phyloP scores from a whole-genome alignment of 140 eudicot species.

The Erigeron philadelphicus region DNA sequence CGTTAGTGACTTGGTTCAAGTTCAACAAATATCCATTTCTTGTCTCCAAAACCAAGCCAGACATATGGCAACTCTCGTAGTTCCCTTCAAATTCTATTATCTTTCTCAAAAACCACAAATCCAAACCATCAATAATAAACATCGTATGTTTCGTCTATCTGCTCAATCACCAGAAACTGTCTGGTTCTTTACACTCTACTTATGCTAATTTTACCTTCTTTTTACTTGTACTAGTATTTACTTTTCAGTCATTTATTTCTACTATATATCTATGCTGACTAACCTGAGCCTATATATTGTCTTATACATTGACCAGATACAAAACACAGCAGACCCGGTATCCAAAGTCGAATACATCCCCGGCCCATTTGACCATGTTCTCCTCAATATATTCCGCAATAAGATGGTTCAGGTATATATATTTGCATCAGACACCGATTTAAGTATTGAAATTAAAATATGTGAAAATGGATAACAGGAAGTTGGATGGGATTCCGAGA shows the following conservation, averaged over 20 bases:
- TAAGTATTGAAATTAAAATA: not conserved
- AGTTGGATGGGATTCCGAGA: conserved; percentile 91
- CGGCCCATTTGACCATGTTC: conserved; percentile 44
- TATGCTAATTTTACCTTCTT: not conserved
- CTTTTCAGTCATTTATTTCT: not conserved
- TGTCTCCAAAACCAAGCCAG: not conserved
- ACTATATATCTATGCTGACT: too few species aligned
- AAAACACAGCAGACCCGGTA: conserved; percentile 20
- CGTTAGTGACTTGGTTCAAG: not conserved
- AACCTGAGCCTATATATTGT: not conserved
- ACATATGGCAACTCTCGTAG: conserved; percentile 21
- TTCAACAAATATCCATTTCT: not conserved
- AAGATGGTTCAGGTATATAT: conserved; percentile 62
- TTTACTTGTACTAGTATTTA: not conserved
- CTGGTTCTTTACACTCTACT: not conserved
- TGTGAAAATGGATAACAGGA: conserved; percentile 42
- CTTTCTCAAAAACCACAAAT: conserved; percentile 10
- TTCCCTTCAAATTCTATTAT: not conserved
- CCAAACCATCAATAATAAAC: not conserved
- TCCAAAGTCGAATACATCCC: conserved; percentile 46
- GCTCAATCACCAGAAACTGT: conserved; percentile 35
- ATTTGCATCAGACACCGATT: too few species aligned
- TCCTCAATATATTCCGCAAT: conserved; percentile 60
- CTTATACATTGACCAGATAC: conserved; percentile 30
- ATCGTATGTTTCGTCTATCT: conserved; percentile 24